phyloP scores from a whole-genome alignment of 108 stramenopile species.

The Skeletonema costatum region DNA sequence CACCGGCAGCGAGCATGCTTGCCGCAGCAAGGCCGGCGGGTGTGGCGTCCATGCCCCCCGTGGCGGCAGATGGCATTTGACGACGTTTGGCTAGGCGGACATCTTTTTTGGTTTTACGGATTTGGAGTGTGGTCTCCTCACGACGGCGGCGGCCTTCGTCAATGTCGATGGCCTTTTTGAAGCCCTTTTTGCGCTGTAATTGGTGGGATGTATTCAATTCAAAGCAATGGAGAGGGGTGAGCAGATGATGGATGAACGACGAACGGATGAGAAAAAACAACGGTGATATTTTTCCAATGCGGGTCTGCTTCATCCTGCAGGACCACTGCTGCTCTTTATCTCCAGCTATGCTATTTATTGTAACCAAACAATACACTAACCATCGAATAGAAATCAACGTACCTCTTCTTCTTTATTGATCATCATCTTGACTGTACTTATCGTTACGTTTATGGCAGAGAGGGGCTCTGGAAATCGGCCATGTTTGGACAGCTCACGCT shows the following conservation, averaged over 20 bases:
- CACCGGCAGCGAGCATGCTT: slow-evolving; percentile 72
- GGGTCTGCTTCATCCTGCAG: not conserved
- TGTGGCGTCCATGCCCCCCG: slow-evolving; percentile 46
- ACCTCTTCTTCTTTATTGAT: slow-evolving; percentile 38
- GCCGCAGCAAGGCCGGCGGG: slow-evolving; percentile 80
- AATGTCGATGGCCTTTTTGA: slow-evolving; percentile 94
- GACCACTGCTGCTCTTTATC: not conserved
- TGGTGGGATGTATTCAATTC: not conserved
- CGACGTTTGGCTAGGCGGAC: slow-evolving; percentile 94
- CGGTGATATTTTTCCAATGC: not conserved
- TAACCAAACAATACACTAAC: not conserved
- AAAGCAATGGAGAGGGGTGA: not conserved
- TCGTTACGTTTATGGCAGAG: not conserved
- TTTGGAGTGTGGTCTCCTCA: slow-evolving; percentile 96
- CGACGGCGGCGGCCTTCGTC: slow-evolving; percentile 94
- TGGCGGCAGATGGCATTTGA: slow-evolving; percentile 58
- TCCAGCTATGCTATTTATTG: not conserved
- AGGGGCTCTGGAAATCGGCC: too few relatives aligned
- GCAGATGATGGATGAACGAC: not conserved
- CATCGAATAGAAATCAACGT: not conserved
- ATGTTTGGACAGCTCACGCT: too few relatives aligned
- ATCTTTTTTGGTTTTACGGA: slow-evolving; percentile 97
- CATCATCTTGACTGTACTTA: slow-evolving; percentile 12
- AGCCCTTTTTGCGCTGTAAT: slow-evolving; percentile 83
- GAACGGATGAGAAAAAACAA: not conserved